A percentile compares a stretch with the other conserved stretches of the same genome.
Conservation (phyloP, 768 basidiomycete genomes). For the Cystoderma amianthinum region DNA sequence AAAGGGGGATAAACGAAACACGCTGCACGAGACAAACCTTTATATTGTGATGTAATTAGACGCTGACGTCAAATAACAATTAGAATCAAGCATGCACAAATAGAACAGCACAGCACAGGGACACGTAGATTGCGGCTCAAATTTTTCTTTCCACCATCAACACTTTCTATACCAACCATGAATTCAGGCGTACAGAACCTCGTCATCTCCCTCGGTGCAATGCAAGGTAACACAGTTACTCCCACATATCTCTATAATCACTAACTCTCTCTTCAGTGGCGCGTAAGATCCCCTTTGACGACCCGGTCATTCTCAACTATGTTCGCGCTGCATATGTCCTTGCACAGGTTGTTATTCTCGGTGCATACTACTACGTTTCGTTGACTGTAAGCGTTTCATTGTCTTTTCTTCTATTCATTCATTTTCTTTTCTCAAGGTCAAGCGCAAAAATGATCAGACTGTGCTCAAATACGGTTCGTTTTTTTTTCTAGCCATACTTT, state of each 20-base stretch:
- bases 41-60: neutral
- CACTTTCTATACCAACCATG: conserved; percentile 32
- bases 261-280: conserved; percentile 52
- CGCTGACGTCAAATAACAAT: neutral
- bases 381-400: conserved; percentile 44
- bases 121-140: neutral
- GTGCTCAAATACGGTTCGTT: conserved; percentile 89
- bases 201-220: conserved; percentile 84
- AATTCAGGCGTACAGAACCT: conserved; percentile 77
- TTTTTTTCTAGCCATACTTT: neutral
- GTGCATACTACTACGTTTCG: conserved; percentile 75
- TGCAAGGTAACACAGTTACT: conserved; percentile 59
- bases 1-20: neutral
- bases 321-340: conserved; percentile 80
- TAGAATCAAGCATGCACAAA: neutral
- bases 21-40: neutral
- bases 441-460: conserved; percentile 91
- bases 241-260: conserved; percentile 4
- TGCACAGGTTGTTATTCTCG: conserved; percentile 66
- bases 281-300: conserved; percentile 84
- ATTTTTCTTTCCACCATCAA: neutral
- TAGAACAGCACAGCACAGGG: too few relatives aligned
- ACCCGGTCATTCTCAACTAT: conserved; percentile 74
- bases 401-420: neutral
- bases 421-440: conserved; percentile 50